Percentiles rank a stretch among this genome's conserved stretches.
These are phyloP conservation scores for Diaporthe vexans DNA, from an alignment of 2,329 filamentous ascomycete species.

Conservation along the genomic window DNA sequence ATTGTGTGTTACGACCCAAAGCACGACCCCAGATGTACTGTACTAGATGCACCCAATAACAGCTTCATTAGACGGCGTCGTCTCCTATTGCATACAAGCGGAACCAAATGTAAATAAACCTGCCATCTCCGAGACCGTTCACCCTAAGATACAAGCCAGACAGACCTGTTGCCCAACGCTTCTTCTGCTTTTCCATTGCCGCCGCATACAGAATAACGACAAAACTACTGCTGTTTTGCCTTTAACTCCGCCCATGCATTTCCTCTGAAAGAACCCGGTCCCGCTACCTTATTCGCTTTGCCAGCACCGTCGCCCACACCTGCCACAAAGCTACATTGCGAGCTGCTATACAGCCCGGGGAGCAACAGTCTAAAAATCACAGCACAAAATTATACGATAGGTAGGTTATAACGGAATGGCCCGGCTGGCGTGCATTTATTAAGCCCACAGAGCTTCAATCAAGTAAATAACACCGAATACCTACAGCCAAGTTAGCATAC, in stretches of 20 bases:
- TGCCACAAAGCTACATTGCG: slow-evolving; percentile 18
- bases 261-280: not conserved
- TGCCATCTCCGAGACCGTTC: not conserved
- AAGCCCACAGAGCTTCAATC: slow-evolving; percentile 79
- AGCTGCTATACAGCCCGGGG: slow-evolving; percentile 23
- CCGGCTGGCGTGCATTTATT: slow-evolving; percentile 36
- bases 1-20: not conserved
- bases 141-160: not conserved
- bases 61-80: not conserved
- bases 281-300: not conserved
- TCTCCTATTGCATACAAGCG: slow-evolving; percentile 15
- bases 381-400: slow-evolving; percentile 25
- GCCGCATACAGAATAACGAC: not conserved
- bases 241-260: slow-evolving; percentile 38
- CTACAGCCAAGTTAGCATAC: slow-evolving; percentile 25
- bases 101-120: slow-evolving; percentile 9
- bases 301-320: not conserved
- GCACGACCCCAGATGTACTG: not conserved
- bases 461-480: slow-evolving; percentile 91
- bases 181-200: not conserved
- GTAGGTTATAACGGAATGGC: slow-evolving; percentile 3
- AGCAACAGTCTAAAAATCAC: not conserved
- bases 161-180: slow-evolving; percentile 1
- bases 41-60: not conserved
- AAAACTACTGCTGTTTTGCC: not conserved